A percentile compares a stretch with the other conserved stretches of the same genome.
phyloP scores from a whole-genome alignment of 2,329 filamentous ascomycete genomes.

The Coniochaeta sp. region DNA sequence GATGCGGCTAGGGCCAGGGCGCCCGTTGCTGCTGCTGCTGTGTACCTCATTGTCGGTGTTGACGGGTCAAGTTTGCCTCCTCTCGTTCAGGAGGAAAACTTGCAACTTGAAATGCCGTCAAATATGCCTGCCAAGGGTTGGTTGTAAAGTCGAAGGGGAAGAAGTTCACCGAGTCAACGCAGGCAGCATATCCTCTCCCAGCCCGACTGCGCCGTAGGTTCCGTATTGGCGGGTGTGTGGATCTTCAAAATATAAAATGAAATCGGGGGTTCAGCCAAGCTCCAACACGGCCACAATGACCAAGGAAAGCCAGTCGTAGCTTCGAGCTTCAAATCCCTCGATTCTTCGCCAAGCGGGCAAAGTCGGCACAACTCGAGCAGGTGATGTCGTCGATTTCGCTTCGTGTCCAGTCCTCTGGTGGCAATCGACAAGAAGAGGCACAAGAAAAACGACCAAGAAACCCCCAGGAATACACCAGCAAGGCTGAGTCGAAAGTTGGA shows the following conservation, averaged over 20 bases:
- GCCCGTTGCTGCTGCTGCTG: not conserved
- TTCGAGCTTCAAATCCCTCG: too few species aligned
- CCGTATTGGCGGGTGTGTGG: not conserved
- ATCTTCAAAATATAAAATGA: not conserved
- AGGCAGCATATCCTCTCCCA: not conserved
- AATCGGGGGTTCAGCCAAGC: not conserved
- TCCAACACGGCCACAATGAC: not conserved
- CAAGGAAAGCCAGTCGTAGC: not conserved
- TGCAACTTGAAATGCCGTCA: not conserved
- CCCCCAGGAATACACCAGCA: too few species aligned
- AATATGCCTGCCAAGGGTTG: too few species aligned
- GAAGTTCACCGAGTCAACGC: not conserved
- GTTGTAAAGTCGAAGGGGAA: conserved; percentile 1
- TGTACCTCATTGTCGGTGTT: not conserved
- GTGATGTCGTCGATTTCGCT: not conserved
- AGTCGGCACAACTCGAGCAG: not conserved
- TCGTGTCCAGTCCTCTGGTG: too few species aligned
- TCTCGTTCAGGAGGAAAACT: not conserved
- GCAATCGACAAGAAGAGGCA: not conserved
- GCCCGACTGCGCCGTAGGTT: not conserved
- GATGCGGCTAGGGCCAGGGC: conserved; percentile 9
- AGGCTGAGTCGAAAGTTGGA: too few species aligned
- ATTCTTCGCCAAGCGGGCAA: not conserved
- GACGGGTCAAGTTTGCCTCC: too few species aligned
- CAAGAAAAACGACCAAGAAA: too few species aligned